These are phyloP conservation scores for Yamadazyma atlantica DNA, from an alignment of 1,139 yeast genomes.

Conservation along the genomic window DNA sequence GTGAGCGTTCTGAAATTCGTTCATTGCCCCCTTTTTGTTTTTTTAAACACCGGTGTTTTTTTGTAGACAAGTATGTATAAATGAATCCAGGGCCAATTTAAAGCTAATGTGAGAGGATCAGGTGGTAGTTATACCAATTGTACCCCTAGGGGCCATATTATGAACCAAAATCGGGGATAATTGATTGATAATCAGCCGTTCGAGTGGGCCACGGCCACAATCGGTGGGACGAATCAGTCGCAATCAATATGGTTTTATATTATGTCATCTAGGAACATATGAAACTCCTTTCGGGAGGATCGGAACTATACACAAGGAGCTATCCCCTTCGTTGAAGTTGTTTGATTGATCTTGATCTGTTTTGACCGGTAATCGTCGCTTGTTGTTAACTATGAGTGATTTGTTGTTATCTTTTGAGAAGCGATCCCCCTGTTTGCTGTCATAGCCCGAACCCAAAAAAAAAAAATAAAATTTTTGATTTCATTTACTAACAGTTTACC, in stretches of 20 bases:
- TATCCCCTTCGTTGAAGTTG: background rate
- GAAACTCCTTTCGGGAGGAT: too few species aligned
- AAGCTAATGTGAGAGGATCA: too few species aligned
- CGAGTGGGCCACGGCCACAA: too few species aligned
- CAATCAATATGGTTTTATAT: too few species aligned
- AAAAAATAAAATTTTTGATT: background rate
- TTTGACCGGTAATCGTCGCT: background rate
- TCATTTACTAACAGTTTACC: conserved; percentile 7
- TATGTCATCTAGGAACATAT: too few species aligned
- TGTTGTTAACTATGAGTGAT: background rate
- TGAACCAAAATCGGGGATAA: too few species aligned
- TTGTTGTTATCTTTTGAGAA: background rate
- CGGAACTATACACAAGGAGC: background rate
- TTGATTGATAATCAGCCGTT: too few species aligned
- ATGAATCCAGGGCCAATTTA: background rate
- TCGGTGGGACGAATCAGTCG: too few species aligned
- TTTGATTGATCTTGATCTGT: background rate
- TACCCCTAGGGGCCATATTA: background rate
- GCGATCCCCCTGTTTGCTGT: too few species aligned
- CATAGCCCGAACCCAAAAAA: too few species aligned
- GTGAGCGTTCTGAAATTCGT: conserved; percentile 3
- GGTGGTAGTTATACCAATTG: background rate
- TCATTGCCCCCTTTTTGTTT: conserved; percentile 3
- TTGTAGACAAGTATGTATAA: background rate
- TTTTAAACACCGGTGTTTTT: background rate